Evolutionary conservation across 1,139 yeast species (phyloP).

Genomic region (Kodamaea fungicola): DNA sequence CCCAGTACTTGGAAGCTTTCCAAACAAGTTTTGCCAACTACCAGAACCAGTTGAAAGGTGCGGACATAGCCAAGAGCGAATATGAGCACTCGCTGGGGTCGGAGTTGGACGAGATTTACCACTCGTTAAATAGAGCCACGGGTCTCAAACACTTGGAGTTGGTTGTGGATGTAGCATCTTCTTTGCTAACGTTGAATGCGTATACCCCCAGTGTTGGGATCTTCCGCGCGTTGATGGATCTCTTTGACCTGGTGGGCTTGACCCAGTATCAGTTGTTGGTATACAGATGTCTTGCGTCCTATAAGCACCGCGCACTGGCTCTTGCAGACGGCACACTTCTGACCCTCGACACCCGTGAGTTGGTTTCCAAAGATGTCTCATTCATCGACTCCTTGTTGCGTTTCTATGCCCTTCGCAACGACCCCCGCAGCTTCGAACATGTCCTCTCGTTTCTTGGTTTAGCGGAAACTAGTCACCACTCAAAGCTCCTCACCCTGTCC

Average conservation of each 20-base stretch:
- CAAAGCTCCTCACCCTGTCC: conserved; percentile 19
- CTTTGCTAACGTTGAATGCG: conserved; percentile 16
- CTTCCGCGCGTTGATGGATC: conserved; percentile 24
- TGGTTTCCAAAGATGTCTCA: conserved; percentile 26
- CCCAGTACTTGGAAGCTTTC: conserved; percentile 20
- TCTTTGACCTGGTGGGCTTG: conserved; percentile 21
- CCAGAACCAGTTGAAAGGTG: conserved; percentile 1
- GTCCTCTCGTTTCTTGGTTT: conserved; percentile 28
- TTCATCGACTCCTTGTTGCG: conserved; percentile 24
- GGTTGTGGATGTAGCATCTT: conserved; percentile 16
- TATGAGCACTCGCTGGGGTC: not conserved
- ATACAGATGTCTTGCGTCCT: conserved; percentile 22
- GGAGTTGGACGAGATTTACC: conserved; percentile 4
- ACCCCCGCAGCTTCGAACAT: conserved; percentile 19
- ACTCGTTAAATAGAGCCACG: conserved; percentile 1
- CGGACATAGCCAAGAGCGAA: conserved; percentile 1
- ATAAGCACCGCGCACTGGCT: conserved; percentile 18
- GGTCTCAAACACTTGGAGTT: conserved; percentile 20
- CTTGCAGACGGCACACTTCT: conserved; percentile 25
- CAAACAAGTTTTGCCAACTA: conserved; percentile 5
- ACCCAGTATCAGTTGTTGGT: conserved; percentile 27
- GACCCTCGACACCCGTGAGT: conserved; percentile 15
- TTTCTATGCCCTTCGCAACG: conserved; percentile 23
- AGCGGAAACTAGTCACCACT: conserved; percentile 26
- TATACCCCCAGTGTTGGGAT: conserved; percentile 23